Conservation (phyloP, 805 yeast species). For the Starmera caribaea region DNA sequence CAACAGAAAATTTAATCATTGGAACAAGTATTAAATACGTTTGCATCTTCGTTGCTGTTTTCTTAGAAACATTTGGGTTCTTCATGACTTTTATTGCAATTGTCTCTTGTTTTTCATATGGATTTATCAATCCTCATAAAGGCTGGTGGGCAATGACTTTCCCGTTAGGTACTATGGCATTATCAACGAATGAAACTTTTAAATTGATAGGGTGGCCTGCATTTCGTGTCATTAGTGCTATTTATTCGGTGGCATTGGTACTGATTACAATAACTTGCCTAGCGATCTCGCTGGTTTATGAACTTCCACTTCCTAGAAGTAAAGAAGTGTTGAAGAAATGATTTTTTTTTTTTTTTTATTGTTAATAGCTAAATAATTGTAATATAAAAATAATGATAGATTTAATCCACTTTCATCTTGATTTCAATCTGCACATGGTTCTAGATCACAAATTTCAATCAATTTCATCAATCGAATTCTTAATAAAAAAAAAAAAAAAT, state of each 20-base stretch:
- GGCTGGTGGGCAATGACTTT: constrained; percentile 83
- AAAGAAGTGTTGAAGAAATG: too few relatives aligned
- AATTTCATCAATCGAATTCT: too few relatives aligned
- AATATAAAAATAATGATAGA: too few relatives aligned
- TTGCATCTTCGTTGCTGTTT: constrained; percentile 32
- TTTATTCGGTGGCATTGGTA: constrained; percentile 48
- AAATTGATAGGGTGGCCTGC: constrained; percentile 38
- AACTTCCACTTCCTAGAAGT: background rate
- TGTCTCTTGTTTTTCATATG: constrained; percentile 22
- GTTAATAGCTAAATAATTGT: too few relatives aligned
- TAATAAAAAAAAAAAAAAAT: too few relatives aligned
- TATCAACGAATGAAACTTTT: constrained; percentile 47
- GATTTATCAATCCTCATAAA: constrained; percentile 31
- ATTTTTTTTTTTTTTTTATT: too few relatives aligned
- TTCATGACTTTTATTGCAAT: constrained; percentile 41
- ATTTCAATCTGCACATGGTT: too few relatives aligned
- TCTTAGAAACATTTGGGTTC: constrained; percentile 45
- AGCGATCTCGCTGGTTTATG: background rate
- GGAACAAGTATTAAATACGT: constrained; percentile 22
- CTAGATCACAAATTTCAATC: too few relatives aligned
- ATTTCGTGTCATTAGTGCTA: constrained; percentile 52
- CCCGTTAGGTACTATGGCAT: constrained; percentile 78
- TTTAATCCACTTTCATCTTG: too few relatives aligned
- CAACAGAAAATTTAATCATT: constrained; percentile 14
- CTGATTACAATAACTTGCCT: constrained; percentile 17